A percentile compares a stretch with the other conserved stretches of the same genome.
Evolutionary conservation across 495 filamentous ascomycete species (phyloP).

Genomic region (Hypoxylon perforatum): DNA sequence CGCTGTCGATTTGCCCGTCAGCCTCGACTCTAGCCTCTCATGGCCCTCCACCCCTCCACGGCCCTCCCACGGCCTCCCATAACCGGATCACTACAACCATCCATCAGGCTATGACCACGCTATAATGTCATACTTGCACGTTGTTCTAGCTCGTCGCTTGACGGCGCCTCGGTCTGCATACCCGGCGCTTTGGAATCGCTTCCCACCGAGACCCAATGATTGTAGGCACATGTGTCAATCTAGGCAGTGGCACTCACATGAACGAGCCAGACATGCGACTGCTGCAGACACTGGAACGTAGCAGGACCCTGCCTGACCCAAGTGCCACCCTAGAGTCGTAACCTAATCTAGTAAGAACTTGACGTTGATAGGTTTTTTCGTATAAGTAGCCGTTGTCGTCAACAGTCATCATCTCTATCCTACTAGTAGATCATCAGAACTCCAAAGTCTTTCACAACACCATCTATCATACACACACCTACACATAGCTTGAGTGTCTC

Average conservation of each 20-base stretch:
- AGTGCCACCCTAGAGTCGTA: slow-evolving; percentile 27
- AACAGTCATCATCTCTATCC: slow-evolving; percentile 6
- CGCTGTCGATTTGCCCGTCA: slow-evolving; percentile 17
- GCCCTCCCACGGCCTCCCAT: background rate
- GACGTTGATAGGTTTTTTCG: background rate
- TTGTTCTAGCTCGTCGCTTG: slow-evolving; percentile 13
- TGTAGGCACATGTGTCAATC: slow-evolving; percentile 27
- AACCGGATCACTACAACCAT: slow-evolving; percentile 17
- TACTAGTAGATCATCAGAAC: slow-evolving; percentile 15
- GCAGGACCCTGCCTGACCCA: slow-evolving; percentile 5
- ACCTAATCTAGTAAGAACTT: background rate
- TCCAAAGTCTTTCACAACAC: slow-evolving; percentile 3
- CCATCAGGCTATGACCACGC: slow-evolving; percentile 44
- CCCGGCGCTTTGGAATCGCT: slow-evolving; percentile 25
- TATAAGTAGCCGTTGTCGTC: slow-evolving; percentile 28
- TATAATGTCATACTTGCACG: slow-evolving; percentile 44
- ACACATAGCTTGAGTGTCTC: slow-evolving; percentile 19
- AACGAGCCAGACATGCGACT: slow-evolving; percentile 6
- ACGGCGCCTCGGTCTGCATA: slow-evolving; percentile 20
- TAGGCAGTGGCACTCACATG: slow-evolving; percentile 28
- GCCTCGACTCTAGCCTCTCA: slow-evolving; percentile 7
- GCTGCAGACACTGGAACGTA: slow-evolving; percentile 4
- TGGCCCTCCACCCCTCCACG: slow-evolving; percentile 3
- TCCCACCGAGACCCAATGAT: slow-evolving; percentile 35
- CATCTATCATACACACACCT: background rate